Percentiles rank a stretch among this genome's conserved stretches.
Evolutionary conservation across 1,139 yeast genomes (phyloP).

Genomic region (Pichia sp.): DNA sequence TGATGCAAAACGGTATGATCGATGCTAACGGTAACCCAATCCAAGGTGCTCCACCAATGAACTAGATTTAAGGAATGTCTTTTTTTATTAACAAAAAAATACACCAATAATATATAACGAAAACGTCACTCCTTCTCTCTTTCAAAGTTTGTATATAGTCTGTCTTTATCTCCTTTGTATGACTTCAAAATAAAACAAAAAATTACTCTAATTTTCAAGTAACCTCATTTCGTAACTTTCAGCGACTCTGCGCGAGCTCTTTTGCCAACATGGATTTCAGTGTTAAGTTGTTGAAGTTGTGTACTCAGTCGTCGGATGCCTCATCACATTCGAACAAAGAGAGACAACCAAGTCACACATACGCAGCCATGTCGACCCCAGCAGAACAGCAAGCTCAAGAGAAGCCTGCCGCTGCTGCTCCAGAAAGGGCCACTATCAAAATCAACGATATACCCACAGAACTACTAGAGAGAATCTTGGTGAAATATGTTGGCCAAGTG

Average conservation of each 20-base stretch:
- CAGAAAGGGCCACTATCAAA: constrained; percentile 5
- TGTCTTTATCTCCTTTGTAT: constrained; percentile 13
- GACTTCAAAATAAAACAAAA: constrained; percentile 4
- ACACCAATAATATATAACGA: no score
- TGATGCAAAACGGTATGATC: constrained; percentile 74
- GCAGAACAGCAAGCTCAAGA: neutral
- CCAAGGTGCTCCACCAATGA: constrained; percentile 58
- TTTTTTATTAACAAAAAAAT: neutral
- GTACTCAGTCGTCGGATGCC: no score
- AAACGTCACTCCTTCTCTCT: neutral
- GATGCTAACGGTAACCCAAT: constrained; percentile 85
- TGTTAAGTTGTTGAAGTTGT: no score
- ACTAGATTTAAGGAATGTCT: constrained; percentile 9
- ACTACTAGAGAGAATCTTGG: constrained; percentile 8
- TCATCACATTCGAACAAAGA: no score
- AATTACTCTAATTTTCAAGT: neutral
- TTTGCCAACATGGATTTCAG: no score
- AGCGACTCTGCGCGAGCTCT: no score
- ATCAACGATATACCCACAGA: constrained; percentile 12
- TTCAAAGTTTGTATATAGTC: constrained; percentile 15
- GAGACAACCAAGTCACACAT: no score
- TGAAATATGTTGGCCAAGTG: constrained; percentile 9
- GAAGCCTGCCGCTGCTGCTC: neutral
- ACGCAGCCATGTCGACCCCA: no score
- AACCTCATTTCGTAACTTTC: no score